A percentile compares a stretch with the other conserved stretches of the same genome.
Evolutionary conservation across 2,329 filamentous ascomycete genomes (phyloP).

Genomic region (Decorospora gaudefroyi): DNA sequence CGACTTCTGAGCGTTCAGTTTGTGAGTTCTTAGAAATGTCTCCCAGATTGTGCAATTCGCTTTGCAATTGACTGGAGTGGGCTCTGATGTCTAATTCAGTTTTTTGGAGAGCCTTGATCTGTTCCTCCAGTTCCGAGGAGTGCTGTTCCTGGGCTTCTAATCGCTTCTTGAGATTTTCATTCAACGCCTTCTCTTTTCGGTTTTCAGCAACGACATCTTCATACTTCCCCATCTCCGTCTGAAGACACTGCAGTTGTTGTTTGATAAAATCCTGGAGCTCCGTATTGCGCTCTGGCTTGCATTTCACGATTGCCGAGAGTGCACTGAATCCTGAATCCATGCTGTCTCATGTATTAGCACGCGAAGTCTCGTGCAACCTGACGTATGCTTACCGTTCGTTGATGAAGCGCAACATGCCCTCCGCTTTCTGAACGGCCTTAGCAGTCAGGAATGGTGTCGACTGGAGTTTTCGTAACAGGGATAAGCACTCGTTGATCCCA

Average conservation of each 20-base stretch:
- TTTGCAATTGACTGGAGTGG: conserved; percentile 18
- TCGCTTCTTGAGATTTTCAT: conserved; percentile 20
- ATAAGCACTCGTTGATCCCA: conserved; percentile 25
- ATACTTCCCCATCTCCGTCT: conserved; percentile 25
- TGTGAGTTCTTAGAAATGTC: conserved; percentile 1
- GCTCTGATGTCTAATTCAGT: conserved; percentile 19
- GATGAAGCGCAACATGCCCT: conserved; percentile 30
- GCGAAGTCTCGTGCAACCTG: neutral
- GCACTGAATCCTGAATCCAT: conserved; percentile 24
- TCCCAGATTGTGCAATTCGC: conserved; percentile 19
- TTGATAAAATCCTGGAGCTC: conserved; percentile 18
- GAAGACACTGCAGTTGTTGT: conserved; percentile 23
- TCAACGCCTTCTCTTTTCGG: conserved; percentile 18
- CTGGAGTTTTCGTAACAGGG: conserved; percentile 23
- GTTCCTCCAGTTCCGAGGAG: conserved; percentile 16
- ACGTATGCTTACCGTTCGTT: conserved; percentile 30
- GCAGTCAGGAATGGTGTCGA: conserved; percentile 22
- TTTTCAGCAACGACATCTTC: conserved; percentile 25
- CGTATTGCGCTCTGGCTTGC: conserved; percentile 2
- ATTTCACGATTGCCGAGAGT: conserved; percentile 9
- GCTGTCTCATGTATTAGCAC: conserved; percentile 18
- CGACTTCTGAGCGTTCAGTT: conserved; percentile 1
- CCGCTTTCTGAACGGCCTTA: conserved; percentile 28
- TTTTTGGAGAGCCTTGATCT: conserved; percentile 10
- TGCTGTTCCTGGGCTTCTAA: conserved; percentile 24